phyloP scores from a whole-genome alignment of 2,329 filamentous ascomycete genomes.

The Helotiales sp. region DNA sequence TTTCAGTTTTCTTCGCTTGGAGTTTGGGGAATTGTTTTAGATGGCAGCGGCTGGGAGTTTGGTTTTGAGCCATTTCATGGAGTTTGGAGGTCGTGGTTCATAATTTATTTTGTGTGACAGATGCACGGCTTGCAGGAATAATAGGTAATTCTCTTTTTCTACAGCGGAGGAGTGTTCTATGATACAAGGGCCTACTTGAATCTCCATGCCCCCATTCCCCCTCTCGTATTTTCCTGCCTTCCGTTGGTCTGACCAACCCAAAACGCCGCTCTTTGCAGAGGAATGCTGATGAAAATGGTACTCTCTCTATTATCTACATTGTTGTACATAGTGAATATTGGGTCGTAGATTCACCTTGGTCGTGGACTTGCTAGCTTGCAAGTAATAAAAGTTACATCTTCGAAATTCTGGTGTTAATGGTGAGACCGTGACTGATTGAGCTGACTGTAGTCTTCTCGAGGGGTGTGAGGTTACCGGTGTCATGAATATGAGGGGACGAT shows the following conservation, averaged over 20 bases:
- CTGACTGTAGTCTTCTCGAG: background rate
- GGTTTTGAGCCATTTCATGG: background rate
- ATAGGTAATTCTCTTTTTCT: background rate
- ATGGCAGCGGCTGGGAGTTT: background rate
- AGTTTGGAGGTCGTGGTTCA: background rate
- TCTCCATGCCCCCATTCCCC: background rate
- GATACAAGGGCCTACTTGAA: background rate
- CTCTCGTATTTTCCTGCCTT: background rate
- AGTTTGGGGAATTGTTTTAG: background rate
- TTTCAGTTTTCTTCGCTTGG: background rate
- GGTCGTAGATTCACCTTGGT: background rate
- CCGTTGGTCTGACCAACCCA: background rate
- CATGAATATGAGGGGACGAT: background rate
- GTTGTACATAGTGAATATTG: conserved; percentile 33
- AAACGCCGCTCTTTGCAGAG: conserved; percentile 23
- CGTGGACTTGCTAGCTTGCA: background rate
- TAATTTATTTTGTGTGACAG: background rate
- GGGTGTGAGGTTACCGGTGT: too few relatives aligned
- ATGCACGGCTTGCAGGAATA: background rate
- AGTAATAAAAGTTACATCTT: background rate
- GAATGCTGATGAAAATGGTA: background rate
- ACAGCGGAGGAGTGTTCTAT: background rate
- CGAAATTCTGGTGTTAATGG: background rate
- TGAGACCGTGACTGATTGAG: background rate
- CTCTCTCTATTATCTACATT: conserved; percentile 17